Percentiles rank a stretch among this genome's conserved stretches.
These are phyloP conservation scores for Grosmannia penicillata DNA, from an alignment of 2,329 filamentous ascomycete species.

Conservation along the genomic window DNA sequence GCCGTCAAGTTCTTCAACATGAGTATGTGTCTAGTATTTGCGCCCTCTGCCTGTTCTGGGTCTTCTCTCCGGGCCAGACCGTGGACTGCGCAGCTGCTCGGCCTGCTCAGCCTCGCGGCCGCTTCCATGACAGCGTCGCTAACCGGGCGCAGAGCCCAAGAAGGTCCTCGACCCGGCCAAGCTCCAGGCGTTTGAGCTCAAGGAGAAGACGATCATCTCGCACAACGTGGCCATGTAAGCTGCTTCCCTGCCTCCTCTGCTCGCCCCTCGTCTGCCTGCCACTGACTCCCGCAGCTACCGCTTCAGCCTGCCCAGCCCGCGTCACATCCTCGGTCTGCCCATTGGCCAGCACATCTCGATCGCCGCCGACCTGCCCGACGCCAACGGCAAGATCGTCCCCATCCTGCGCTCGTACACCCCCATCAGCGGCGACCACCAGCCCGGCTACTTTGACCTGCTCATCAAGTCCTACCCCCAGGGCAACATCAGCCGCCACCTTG, in stretches of 20 bases:
- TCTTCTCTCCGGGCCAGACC: too few relatives aligned
- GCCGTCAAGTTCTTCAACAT: slow-evolving; percentile 57
- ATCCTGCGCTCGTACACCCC: slow-evolving; percentile 87
- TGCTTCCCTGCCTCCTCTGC: too few relatives aligned
- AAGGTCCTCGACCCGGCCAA: slow-evolving; percentile 62
- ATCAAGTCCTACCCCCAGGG: slow-evolving; percentile 97
- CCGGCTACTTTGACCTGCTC: slow-evolving; percentile 87
- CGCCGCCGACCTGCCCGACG: slow-evolving; percentile 54
- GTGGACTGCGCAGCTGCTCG: too few relatives aligned
- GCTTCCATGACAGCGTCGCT: too few relatives aligned
- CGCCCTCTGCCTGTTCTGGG: not conserved
- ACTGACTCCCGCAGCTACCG: slow-evolving; percentile 51
- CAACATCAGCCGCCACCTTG: slow-evolving; percentile 92
- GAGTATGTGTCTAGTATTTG: slow-evolving; percentile 39
- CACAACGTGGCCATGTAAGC: slow-evolving; percentile 94
- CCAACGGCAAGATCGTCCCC: slow-evolving; percentile 62
- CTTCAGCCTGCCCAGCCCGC: slow-evolving; percentile 66
- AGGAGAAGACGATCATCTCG: slow-evolving; percentile 88
- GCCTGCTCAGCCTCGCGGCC: too few relatives aligned
- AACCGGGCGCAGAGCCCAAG: slow-evolving; percentile 36
- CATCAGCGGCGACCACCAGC: slow-evolving; percentile 76
- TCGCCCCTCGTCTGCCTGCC: not conserved
- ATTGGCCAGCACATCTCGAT: slow-evolving; percentile 99
- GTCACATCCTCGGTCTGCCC: slow-evolving; percentile 79
- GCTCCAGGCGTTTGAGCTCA: slow-evolving; percentile 86